Evolutionary conservation across 257 asterid genomes (phyloP).

Genomic region (Solanum infundibuliforme): DNA sequence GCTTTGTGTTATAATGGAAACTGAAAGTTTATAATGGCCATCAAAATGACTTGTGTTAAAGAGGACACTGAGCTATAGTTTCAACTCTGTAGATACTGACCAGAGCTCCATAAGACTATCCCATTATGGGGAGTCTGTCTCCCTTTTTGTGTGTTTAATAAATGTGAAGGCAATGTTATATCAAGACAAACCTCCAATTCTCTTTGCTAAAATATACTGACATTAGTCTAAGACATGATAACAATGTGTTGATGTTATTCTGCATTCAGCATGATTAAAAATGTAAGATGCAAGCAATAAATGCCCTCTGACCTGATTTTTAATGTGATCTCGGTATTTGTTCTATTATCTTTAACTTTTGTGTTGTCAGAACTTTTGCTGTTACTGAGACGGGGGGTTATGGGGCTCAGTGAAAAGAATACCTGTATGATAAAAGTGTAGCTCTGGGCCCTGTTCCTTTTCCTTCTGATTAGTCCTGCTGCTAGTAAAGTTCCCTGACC

Average conservation of each 20-base stretch:
- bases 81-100: not conserved
- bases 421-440: not conserved
- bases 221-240: not conserved
- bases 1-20: not conserved
- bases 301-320: not conserved
- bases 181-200: not conserved
- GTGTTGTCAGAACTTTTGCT: not conserved
- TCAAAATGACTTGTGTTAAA: not conserved
- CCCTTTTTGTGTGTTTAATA: not conserved
- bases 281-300: not conserved
- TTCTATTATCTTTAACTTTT: not conserved
- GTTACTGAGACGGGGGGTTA: not conserved
- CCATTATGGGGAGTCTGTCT: not conserved
- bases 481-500: not conserved
- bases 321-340: not conserved
- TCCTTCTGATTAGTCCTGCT: not conserved
- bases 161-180: not conserved
- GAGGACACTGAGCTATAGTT: not conserved
- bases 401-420: not conserved
- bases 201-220: not conserved
- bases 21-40: not conserved
- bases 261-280: not conserved
- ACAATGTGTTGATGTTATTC: not conserved
- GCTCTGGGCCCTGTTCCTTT: not conserved
- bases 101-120: not conserved